Percentiles rank a stretch among this genome's conserved stretches.
Evolutionary conservation across 345 rosid species (phyloP).

Genomic region (Syzygium grande): DNA sequence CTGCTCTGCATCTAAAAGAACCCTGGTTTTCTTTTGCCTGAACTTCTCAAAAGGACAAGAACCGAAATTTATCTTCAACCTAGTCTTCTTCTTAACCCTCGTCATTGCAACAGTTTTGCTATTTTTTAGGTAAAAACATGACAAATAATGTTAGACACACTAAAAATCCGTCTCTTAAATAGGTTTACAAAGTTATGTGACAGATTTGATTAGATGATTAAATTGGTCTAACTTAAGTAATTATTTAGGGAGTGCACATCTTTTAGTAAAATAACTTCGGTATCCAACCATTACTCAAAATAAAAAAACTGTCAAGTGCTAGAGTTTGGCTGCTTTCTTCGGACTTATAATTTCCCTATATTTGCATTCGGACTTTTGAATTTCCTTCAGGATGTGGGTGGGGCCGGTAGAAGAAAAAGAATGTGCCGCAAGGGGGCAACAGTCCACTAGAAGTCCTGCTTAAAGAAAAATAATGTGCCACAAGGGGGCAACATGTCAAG

Average conservation of each 20-base stretch:
- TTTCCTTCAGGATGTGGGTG: background rate
- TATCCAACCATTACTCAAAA: background rate
- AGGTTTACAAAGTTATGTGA: background rate
- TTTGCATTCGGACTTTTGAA: background rate
- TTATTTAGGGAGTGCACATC: background rate
- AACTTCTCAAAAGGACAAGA: background rate
- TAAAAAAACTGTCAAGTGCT: background rate
- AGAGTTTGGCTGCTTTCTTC: background rate
- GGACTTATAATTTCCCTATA: background rate
- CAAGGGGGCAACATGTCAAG: background rate
- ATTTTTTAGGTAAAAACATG: background rate
- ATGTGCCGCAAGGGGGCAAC: background rate
- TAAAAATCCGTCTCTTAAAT: background rate
- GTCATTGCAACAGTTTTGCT: background rate
- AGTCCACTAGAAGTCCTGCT: background rate
- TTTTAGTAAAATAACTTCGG: background rate
- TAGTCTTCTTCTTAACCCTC: background rate
- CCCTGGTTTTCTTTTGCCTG: background rate
- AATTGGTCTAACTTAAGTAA: background rate
- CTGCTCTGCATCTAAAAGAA: background rate
- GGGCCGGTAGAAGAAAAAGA: background rate
- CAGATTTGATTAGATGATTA: background rate
- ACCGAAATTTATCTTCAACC: background rate
- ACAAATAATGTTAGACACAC: background rate
- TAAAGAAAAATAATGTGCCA: background rate